Evolutionary conservation across 1,139 yeast species (phyloP).

Genomic region (Protomyces inouyei): DNA sequence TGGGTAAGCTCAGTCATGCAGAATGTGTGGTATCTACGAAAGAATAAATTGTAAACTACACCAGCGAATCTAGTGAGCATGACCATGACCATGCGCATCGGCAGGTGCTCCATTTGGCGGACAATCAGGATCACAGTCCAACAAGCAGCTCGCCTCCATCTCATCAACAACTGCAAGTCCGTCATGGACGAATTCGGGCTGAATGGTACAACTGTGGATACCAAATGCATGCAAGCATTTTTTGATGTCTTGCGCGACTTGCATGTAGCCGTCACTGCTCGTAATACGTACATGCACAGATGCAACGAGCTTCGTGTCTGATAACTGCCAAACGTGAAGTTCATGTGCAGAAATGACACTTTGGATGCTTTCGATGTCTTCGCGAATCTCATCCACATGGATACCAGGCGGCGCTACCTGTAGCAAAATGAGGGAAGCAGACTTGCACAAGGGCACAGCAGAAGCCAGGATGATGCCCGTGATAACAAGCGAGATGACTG

Average conservation of each 20-base stretch:
- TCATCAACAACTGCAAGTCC: constrained; percentile 12
- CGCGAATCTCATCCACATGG: constrained; percentile 67
- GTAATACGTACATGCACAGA: constrained; percentile 78
- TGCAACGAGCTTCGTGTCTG: constrained; percentile 82
- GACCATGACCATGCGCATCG: constrained; percentile 7
- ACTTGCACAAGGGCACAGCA: constrained; percentile 83
- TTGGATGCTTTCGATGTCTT: constrained; percentile 53
- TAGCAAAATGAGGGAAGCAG: constrained; percentile 77
- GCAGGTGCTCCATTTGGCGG: constrained; percentile 6
- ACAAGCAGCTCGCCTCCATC: constrained; percentile 1
- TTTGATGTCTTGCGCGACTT: constrained; percentile 72
- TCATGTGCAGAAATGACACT: constrained; percentile 87
- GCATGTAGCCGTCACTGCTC: constrained; percentile 48
- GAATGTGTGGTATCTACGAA: too few species aligned
- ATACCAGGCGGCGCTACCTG: constrained; percentile 88
- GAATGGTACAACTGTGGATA: constrained; percentile 89
- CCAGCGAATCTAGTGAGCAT: not conserved
- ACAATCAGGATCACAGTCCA: constrained; percentile 24
- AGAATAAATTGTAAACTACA: not conserved
- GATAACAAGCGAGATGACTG: constrained; percentile 74
- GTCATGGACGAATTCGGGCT: constrained; percentile 38
- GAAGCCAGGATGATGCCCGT: constrained; percentile 84
- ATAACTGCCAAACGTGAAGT: constrained; percentile 93
- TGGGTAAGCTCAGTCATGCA: too few species aligned
- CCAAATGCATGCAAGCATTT: constrained; percentile 77